These are phyloP conservation scores for Sporormia fimetaria DNA, from an alignment of 495 filamentous ascomycete genomes.

Conservation along the genomic window DNA sequence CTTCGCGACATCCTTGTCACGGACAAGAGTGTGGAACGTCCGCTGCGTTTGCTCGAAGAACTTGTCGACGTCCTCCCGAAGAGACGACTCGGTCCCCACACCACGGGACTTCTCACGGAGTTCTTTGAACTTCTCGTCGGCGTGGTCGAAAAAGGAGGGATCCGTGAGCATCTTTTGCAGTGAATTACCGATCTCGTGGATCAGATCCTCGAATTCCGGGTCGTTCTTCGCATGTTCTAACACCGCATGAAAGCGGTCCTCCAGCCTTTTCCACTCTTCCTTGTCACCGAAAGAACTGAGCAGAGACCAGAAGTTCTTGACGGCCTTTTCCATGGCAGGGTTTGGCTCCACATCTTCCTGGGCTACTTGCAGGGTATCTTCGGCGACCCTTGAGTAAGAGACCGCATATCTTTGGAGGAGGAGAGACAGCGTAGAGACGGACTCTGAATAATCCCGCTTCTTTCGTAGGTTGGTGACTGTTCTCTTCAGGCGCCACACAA, in stretches of 20 bases:
- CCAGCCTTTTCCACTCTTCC: slow-evolving; percentile 62
- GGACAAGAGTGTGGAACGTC: slow-evolving; percentile 53
- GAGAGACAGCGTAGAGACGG: slow-evolving; percentile 63
- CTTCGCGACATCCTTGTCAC: slow-evolving; percentile 58
- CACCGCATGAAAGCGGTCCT: slow-evolving; percentile 53
- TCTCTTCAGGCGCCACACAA: slow-evolving; percentile 64
- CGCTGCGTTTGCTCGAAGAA: slow-evolving; percentile 56
- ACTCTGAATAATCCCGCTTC: slow-evolving; percentile 71
- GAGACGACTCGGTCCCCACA: slow-evolving; percentile 48
- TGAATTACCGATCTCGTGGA: slow-evolving; percentile 57
- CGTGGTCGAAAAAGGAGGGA: slow-evolving; percentile 67
- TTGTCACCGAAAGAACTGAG: slow-evolving; percentile 65
- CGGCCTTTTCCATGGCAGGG: slow-evolving; percentile 59
- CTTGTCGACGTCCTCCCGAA: slow-evolving; percentile 62
- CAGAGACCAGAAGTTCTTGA: slow-evolving; percentile 65
- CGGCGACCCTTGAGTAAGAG: slow-evolving; percentile 60
- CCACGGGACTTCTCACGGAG: slow-evolving; percentile 56
- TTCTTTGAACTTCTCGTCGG: slow-evolving; percentile 56
- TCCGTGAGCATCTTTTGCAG: slow-evolving; percentile 78
- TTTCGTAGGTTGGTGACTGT: slow-evolving; percentile 63
- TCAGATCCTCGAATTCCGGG: slow-evolving; percentile 69
- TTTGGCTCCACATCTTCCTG: slow-evolving; percentile 63
- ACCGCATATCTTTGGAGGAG: slow-evolving; percentile 69
- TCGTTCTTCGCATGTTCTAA: slow-evolving; percentile 64
- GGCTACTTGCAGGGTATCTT: slow-evolving; percentile 48